Evolutionary conservation across 2,329 filamentous ascomycete species (phyloP).

Genomic region (Verticillium zaregamsianum): DNA sequence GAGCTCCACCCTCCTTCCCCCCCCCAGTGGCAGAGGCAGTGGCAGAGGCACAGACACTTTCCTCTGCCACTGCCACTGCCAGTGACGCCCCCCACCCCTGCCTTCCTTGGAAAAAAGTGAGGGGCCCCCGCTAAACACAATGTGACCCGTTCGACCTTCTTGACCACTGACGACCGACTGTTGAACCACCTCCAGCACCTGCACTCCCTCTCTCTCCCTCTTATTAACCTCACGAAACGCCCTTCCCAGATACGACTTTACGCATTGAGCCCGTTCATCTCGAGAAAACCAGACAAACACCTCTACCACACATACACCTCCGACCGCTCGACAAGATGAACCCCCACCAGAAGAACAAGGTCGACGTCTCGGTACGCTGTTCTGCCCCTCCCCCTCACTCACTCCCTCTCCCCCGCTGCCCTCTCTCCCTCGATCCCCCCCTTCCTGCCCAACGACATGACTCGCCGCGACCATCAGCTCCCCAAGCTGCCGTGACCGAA

Average conservation of each 20-base stretch:
- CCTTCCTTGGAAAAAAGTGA: background rate
- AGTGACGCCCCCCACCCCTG: background rate
- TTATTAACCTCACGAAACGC: background rate
- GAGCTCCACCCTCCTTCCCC: background rate
- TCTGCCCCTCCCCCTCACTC: constrained; percentile 7
- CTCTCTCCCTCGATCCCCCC: background rate
- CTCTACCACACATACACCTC: background rate
- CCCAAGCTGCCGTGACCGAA: constrained; percentile 13
- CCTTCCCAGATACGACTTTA: background rate
- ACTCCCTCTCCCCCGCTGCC: constrained; percentile 6
- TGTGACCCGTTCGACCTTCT: background rate
- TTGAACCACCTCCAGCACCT: background rate
- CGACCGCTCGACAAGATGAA: constrained; percentile 63
- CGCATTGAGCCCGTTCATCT: background rate
- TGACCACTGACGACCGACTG: background rate
- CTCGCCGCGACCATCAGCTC: constrained; percentile 4
- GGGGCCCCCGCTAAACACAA: background rate
- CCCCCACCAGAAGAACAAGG: constrained; percentile 96
- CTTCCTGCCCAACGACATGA: constrained; percentile 7
- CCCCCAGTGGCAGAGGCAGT: no score
- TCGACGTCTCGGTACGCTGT: constrained; percentile 82
- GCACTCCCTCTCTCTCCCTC: background rate
- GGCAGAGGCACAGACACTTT: no score
- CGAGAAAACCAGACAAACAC: background rate
- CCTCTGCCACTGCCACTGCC: no score